Conservation (phyloP, 495 filamentous ascomycete species). For the Daldinia concentrica region DNA sequence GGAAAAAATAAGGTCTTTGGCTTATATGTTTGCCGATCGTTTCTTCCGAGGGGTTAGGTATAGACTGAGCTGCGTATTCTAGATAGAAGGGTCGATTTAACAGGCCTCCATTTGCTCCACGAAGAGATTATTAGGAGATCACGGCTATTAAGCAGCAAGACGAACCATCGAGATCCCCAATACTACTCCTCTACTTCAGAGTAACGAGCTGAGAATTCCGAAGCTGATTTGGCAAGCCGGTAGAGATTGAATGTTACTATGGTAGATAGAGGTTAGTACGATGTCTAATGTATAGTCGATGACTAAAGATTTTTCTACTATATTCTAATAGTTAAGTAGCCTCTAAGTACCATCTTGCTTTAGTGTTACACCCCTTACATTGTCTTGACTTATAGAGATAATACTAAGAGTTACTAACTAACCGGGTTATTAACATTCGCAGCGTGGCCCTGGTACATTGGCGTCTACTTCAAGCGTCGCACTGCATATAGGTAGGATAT, state of each 20-base stretch:
- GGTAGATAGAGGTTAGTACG: neutral
- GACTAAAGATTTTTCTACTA: neutral
- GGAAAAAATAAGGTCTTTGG: neutral
- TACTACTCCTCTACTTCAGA: neutral
- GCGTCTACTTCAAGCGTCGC: constrained; percentile 21
- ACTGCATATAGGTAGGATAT: constrained; percentile 28
- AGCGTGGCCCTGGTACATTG: constrained; percentile 13
- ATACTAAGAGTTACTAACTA: constrained; percentile 13
- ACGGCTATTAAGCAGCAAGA: neutral
- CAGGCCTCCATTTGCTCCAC: neutral
- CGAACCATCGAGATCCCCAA: neutral
- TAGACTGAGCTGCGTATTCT: neutral
- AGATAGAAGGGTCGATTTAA: neutral
- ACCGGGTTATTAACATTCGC: constrained; percentile 26
- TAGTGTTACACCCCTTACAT: constrained; percentile 15
- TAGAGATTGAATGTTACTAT: neutral
- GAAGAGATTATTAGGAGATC: neutral
- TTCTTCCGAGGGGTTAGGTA: neutral
- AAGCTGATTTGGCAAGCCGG: neutral
- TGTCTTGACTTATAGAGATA: neutral
- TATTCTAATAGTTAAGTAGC: neutral
- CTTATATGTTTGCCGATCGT: neutral
- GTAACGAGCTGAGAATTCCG: neutral
- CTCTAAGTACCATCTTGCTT: neutral
- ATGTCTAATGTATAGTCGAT: neutral